Evolutionary conservation across 345 rosid species (phyloP).

Genomic region (Populus tremula): DNA sequence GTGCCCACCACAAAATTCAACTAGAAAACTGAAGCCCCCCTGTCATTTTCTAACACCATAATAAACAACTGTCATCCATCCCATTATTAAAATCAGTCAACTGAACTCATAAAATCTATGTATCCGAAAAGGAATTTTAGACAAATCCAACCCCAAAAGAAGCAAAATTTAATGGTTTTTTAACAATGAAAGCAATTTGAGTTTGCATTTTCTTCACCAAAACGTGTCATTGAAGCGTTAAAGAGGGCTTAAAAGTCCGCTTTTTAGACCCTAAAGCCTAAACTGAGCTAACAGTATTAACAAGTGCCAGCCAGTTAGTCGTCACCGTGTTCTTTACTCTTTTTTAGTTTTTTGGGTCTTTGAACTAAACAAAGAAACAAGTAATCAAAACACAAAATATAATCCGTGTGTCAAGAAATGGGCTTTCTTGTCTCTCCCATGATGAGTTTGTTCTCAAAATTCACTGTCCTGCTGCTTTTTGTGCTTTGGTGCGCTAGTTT

Average conservation of each 20-base stretch:
- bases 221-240: neutral
- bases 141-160: neutral
- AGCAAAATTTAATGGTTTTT: neutral
- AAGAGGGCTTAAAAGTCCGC: constrained; percentile 25
- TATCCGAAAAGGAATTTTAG: neutral
- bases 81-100: neutral
- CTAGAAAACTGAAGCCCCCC: neutral
- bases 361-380: neutral
- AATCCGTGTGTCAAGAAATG: constrained; percentile 29
- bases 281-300: neutral
- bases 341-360: neutral
- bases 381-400: neutral
- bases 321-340: constrained; percentile 14
- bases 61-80: constrained; percentile 19
- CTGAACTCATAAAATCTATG: neutral
- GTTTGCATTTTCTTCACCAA: neutral
- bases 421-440: constrained; percentile 26
- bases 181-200: neutral
- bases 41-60: constrained; percentile 11
- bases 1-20: neutral
- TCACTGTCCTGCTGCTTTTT: constrained; percentile 33
- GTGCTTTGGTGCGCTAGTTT: constrained; percentile 44
- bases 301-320: constrained; percentile 5
- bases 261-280: neutral
- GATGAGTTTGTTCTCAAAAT: constrained; percentile 26